Base-by-base conservation (phyloP, 768 basidiomycete species). In the Boletus rubropictus region DNA sequence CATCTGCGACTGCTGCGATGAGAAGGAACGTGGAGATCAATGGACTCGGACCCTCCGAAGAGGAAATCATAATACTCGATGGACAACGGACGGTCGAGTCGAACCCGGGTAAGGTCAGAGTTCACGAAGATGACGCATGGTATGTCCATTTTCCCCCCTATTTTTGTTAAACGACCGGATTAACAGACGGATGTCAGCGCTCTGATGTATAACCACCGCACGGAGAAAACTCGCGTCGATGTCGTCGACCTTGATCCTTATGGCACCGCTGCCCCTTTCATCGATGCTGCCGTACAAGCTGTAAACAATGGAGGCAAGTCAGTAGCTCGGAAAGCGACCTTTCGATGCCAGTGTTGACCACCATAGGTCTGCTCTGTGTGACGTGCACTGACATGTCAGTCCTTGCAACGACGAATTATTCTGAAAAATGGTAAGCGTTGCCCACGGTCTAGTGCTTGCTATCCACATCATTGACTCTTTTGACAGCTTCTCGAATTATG, bases 171-270 rank as follows among this genome's bases (percentile, higher is more conserved):
- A 14, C 9, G 14, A 14, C 17, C 22, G 3, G 22, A 8, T 38
- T 4, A 7, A 25, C 39, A 40, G 11, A 44, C 11, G n/a, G 33
- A 6, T 9, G 3, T 40, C 14, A 96, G 94, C 59, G 76, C 86
- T 3, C 70, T 93, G 42, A 92, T 99, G 89, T 98, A 96, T 62
- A 77, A 76, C 39, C 92, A 93, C 60, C 83, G 93, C 32, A 72
- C 80, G 24, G 82, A 83, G 42, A 76, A 73, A 38, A 68, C 74
- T 10, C 80, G 84, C 3, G 93, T 97, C 17, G 94, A 98, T 53
- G 89, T 89, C 24, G 83, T 99, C n/a, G 96, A 99, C 64, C 77
- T 99, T 22, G 96, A 99, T 63, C 96, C 96, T 0, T 99, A 98
- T 59, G 96, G 96, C 1, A 95, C 92, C 8, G 96, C 96, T 0